A percentile compares a stretch with the other conserved stretches of the same genome.
Conservation (phyloP, 495 filamentous ascomycete species). For the Collariella sp. region DNA sequence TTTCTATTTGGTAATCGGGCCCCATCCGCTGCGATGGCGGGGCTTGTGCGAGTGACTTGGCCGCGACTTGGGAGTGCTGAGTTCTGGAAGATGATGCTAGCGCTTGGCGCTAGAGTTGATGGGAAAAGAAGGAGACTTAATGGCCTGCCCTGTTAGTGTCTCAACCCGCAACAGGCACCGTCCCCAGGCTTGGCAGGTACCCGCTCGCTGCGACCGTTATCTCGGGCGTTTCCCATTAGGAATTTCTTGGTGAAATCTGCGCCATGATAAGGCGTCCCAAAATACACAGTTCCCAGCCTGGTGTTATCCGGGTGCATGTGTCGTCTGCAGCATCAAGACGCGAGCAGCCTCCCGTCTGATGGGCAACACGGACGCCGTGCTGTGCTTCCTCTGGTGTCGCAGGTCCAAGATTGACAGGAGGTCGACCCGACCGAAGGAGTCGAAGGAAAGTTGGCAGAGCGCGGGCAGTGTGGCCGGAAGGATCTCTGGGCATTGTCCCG, state of each 20-base stretch:
- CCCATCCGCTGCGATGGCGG: neutral
- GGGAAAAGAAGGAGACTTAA: neutral
- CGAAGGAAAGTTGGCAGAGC: neutral
- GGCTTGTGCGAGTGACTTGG: neutral
- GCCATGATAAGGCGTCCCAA: conserved; percentile 25
- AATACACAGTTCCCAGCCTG: too few relatives aligned
- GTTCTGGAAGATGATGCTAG: neutral
- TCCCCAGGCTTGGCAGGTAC: conserved; percentile 13
- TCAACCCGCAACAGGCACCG: neutral
- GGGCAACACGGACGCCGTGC: neutral
- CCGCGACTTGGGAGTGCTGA: neutral
- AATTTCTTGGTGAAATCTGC: conserved; percentile 28
- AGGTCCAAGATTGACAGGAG: neutral
- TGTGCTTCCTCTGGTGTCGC: neutral
- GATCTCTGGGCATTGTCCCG: neutral
- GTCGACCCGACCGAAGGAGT: too few relatives aligned
- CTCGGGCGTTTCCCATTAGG: conserved; percentile 30
- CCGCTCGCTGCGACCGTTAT: conserved; percentile 20
- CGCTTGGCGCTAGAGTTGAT: neutral
- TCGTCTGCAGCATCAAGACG: neutral
- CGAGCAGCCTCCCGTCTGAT: neutral
- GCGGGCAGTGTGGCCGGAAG: neutral
- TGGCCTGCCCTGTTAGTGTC: conserved; percentile 8
- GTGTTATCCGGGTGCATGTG: conserved; percentile 19
- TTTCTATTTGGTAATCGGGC: conserved; percentile 45